phyloP scores from a whole-genome alignment of 768 basidiomycete species.

The Tricholoma terreum region DNA sequence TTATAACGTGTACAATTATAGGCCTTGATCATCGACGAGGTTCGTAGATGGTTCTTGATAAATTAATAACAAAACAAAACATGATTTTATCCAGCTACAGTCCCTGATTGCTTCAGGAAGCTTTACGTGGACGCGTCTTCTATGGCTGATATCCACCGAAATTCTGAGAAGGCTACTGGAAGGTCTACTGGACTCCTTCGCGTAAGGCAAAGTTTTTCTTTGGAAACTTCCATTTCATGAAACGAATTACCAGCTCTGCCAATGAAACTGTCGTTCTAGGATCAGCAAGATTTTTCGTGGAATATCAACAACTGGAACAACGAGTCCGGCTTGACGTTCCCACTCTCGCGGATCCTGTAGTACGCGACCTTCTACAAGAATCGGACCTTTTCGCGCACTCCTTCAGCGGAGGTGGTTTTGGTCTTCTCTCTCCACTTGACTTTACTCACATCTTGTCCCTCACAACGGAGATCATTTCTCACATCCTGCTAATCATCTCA shows the following conservation, averaged over 20 bases:
- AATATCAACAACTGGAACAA: conserved; percentile 76
- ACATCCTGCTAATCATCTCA: conserved; percentile 64
- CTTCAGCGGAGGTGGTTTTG: conserved; percentile 74
- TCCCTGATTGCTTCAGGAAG: conserved; percentile 63
- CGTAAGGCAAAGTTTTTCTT: conserved; percentile 50
- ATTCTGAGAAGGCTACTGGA: conserved; percentile 62
- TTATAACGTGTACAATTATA: conserved; percentile 24
- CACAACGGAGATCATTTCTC: conserved; percentile 67
- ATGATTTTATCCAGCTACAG: conserved; percentile 52
- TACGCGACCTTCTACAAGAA: conserved; percentile 80
- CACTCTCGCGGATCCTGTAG: conserved; percentile 67
- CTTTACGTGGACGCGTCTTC: conserved; percentile 66
- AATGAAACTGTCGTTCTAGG: conserved; percentile 75
- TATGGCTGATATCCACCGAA: conserved; percentile 59
- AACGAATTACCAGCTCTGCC: conserved; percentile 41
- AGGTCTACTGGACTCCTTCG: conserved; percentile 63
- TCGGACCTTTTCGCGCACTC: conserved; percentile 83
- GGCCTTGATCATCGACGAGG: conserved; percentile 84
- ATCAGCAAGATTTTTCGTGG: conserved; percentile 70
- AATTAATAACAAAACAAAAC: conserved; percentile 13
- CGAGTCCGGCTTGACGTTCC: conserved; percentile 76
- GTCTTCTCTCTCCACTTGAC: conserved; percentile 77
- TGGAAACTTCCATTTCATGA: conserved; percentile 13
- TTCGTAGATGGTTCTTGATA: conserved; percentile 29
- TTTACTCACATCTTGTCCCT: conserved; percentile 72